Evolutionary conservation across 2,329 filamentous ascomycete species (phyloP).

Genomic region (Iodosphaeria phyllophila): DNA sequence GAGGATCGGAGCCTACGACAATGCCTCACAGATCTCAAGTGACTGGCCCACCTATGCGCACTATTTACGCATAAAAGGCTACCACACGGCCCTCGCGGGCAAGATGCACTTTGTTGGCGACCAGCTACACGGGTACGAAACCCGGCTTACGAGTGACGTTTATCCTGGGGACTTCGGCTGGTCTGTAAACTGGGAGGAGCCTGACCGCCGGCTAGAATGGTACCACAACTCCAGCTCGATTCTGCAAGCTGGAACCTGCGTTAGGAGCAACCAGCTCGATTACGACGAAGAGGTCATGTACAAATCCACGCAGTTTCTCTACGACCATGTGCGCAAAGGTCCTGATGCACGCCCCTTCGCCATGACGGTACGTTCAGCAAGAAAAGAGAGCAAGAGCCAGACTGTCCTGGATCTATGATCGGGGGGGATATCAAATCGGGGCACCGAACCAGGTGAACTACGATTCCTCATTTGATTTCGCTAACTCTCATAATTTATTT

Average conservation of each 20-base stretch:
- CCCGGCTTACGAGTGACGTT: conserved; percentile 82
- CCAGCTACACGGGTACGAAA: conserved; percentile 86
- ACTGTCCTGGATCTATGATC: not conserved
- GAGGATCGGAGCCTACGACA: conserved; percentile 84
- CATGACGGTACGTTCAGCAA: conserved; percentile 40
- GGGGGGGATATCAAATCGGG: not conserved
- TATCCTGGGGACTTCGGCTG: conserved; percentile 90
- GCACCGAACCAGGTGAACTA: not conserved
- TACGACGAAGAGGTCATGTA: conserved; percentile 96
- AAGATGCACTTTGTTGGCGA: conserved; percentile 98
- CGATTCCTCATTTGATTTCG: conserved; percentile 4
- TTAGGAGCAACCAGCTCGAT: conserved; percentile 85
- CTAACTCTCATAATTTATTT: conserved; percentile 1
- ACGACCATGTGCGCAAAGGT: conserved; percentile 73
- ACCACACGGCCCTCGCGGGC: conserved; percentile 77
- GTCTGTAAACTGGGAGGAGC: conserved; percentile 91
- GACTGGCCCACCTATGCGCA: conserved; percentile 86
- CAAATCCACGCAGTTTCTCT: conserved; percentile 74
- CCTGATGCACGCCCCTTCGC: conserved; percentile 60
- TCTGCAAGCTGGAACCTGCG: conserved; percentile 71
- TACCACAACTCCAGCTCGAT: conserved; percentile 95
- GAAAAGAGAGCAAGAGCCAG: conserved; percentile 1
- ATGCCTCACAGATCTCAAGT: conserved; percentile 66
- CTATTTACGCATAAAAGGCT: conserved; percentile 68
- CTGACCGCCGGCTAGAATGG: conserved; percentile 73